A percentile compares a stretch with the other conserved stretches of the same genome.
These are phyloP conservation scores for Trichoderma semiorbis DNA, from an alignment of 2,329 filamentous ascomycete genomes.

Conservation along the genomic window DNA sequence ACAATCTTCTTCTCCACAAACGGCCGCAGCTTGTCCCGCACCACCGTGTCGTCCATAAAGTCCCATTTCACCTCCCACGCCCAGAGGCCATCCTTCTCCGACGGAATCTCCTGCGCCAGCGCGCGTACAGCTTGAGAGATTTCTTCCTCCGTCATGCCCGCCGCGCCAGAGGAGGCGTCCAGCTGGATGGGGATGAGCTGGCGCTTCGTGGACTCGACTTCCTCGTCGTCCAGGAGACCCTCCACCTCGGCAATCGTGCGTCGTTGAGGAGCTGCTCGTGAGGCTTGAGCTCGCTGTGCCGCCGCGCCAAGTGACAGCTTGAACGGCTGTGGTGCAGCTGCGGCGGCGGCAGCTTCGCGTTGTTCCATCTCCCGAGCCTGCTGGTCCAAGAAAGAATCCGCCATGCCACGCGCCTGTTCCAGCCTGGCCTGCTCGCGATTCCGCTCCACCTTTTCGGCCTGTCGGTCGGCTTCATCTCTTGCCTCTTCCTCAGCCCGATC, in stretches of 20 bases:
- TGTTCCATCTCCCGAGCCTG: constrained; percentile 74
- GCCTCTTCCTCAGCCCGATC: constrained; percentile 71
- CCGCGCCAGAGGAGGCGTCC: constrained; percentile 60
- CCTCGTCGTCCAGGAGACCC: constrained; percentile 90
- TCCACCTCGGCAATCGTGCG: constrained; percentile 92
- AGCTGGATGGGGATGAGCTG: constrained; percentile 81
- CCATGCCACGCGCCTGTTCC: constrained; percentile 78
- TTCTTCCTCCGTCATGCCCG: constrained; percentile 79
- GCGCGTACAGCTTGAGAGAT: constrained; percentile 75
- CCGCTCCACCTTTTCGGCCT: constrained; percentile 71
- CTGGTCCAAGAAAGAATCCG: constrained; percentile 84
- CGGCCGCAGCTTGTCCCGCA: constrained; percentile 82
- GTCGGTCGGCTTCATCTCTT: constrained; percentile 78
- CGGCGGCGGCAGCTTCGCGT: constrained; percentile 35
- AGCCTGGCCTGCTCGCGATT: constrained; percentile 66
- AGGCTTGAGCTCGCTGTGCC: constrained; percentile 66
- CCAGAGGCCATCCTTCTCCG: constrained; percentile 82
- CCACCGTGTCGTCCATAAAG: constrained; percentile 74
- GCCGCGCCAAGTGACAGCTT: constrained; percentile 90
- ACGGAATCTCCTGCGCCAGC: constrained; percentile 85
- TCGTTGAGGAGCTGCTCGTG: constrained; percentile 55
- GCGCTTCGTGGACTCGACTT: constrained; percentile 69
- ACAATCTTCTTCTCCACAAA: constrained; percentile 99
- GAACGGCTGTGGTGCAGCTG: constrained; percentile 69
- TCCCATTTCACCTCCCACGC: constrained; percentile 93